These are phyloP conservation scores for Starmerella ratchasimensis DNA, from an alignment of 805 yeast species.

Conservation along the genomic window DNA sequence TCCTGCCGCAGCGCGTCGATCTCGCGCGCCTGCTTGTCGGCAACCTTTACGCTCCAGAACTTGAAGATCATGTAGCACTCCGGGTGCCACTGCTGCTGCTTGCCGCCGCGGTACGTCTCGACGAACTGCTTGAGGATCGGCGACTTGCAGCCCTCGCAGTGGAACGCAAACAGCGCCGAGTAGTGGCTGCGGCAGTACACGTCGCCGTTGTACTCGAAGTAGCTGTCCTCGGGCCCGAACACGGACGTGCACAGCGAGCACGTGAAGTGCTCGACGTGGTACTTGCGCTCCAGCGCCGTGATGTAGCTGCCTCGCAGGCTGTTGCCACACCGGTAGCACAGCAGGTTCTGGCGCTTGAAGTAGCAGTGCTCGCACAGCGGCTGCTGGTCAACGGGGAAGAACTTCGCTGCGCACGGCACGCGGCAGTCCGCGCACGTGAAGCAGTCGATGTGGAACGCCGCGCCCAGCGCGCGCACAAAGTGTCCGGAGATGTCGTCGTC, in stretches of 20 bases:
- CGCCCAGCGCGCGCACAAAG: constrained; percentile 70
- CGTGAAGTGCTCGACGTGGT: constrained; percentile 89
- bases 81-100: constrained; percentile 96
- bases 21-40: constrained; percentile 22
- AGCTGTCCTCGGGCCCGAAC: constrained; percentile 83
- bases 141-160: constrained; percentile 85
- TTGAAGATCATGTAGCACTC: constrained; percentile 97
- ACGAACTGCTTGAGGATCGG: constrained; percentile 91
- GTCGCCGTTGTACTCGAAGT: constrained; percentile 70
- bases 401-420: constrained; percentile 65
- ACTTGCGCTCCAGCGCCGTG: constrained; percentile 81
- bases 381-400: constrained; percentile 60
- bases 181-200: constrained; percentile 89
- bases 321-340: constrained; percentile 74
- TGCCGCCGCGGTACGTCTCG: constrained; percentile 79
- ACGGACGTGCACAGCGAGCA: constrained; percentile 76
- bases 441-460: constrained; percentile 74
- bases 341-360: constrained; percentile 66
- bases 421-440: constrained; percentile 80
- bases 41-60: constrained; percentile 82
- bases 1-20: constrained; percentile 5
- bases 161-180: constrained; percentile 69
- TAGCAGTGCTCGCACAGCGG: constrained; percentile 86
- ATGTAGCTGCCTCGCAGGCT: constrained; percentile 88
- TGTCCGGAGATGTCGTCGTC: constrained; percentile 47